These are phyloP conservation scores for Xylaria hypoxylon DNA, from an alignment of 2,329 filamentous ascomycete genomes.

Conservation along the genomic window DNA sequence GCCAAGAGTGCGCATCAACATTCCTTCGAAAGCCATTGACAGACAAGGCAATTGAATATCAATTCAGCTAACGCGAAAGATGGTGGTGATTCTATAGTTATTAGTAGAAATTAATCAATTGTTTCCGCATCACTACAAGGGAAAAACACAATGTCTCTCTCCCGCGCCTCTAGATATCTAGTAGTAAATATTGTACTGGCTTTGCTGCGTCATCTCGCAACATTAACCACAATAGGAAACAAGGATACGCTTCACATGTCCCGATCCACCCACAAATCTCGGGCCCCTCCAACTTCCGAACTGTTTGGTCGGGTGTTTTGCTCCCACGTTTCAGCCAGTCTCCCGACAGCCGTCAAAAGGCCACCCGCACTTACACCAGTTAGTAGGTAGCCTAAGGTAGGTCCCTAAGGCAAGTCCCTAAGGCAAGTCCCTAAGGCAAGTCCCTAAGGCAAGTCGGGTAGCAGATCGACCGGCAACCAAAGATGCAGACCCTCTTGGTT, in stretches of 20 bases:
- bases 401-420: no score
- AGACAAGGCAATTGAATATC: background rate
- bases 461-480: conserved; percentile 17
- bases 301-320: conserved; percentile 43
- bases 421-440: no score
- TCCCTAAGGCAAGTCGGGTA: no score
- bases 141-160: background rate
- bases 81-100: background rate
- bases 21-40: background rate
- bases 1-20: conserved; percentile 42
- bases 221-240: conserved; percentile 36
- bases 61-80: background rate
- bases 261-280: conserved; percentile 39
- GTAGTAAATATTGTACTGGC: background rate
- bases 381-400: no score
- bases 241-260: conserved; percentile 40
- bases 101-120: no score
- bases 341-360: conserved; percentile 19
- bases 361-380: conserved; percentile 17
- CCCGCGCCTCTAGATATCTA: background rate
- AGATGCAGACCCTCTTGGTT: conserved; percentile 2
- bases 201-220: conserved; percentile 8
- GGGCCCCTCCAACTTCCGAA: conserved; percentile 47
- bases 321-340: conserved; percentile 46
- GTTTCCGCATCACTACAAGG: background rate